A percentile compares a stretch with the other conserved stretches of the same genome.
These are phyloP conservation scores for Mucor circinelloides DNA, from an alignment of 371 early-diverging fungal genomes.

Conservation along the genomic window DNA sequence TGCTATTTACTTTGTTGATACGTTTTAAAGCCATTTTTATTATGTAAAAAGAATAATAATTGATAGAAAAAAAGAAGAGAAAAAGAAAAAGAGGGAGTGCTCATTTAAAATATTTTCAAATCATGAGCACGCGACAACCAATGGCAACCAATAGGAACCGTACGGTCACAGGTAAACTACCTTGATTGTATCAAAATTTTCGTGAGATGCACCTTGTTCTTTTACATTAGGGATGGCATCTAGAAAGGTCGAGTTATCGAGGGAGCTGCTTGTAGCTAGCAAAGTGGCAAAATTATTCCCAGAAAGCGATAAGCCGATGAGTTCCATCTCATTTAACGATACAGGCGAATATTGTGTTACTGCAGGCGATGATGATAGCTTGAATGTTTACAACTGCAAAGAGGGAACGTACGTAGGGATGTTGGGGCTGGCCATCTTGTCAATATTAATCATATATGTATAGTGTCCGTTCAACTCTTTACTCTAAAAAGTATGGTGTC, in stretches of 20 bases:
- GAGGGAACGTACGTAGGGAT: constrained; percentile 68
- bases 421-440: no score
- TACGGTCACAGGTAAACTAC: constrained; percentile 1
- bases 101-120: neutral
- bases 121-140: constrained; percentile 4
- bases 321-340: constrained; percentile 78
- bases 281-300: constrained; percentile 68
- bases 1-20: constrained; percentile 20
- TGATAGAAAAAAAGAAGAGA: neutral
- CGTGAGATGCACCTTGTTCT: neutral
- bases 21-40: constrained; percentile 23
- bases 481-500: constrained; percentile 90
- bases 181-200: constrained; percentile 1
- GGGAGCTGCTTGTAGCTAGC: constrained; percentile 32
- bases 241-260: constrained; percentile 29
- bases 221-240: neutral
- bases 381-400: constrained; percentile 78
- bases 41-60: constrained; percentile 1
- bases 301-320: constrained; percentile 67
- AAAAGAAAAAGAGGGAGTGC: neutral
- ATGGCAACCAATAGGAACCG: neutral
- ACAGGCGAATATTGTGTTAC: constrained; percentile 74
- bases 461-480: constrained; percentile 63
- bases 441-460: neutral
- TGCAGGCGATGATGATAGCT: constrained; percentile 78